Evolutionary conservation across 140 eudicot genomes (phyloP), one percentile per base, ranked within the genome.

Genomic region (Eryngium alpinum): DNA sequence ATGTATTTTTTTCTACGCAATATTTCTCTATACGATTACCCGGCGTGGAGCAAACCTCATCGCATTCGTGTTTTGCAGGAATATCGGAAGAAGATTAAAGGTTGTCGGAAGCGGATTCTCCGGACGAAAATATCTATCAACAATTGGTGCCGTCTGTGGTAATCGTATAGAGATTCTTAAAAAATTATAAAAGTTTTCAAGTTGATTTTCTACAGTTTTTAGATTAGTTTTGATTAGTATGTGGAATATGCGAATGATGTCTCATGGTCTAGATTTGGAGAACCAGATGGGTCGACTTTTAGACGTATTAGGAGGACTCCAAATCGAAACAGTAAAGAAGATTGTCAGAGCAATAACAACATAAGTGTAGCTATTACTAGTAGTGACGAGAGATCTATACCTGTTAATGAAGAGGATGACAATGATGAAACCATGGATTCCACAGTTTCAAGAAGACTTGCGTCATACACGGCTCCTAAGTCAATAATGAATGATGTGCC

Each of bases 201-300:
- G n/a, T n/a, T n/a, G n/a, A n/a, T n/a, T n/a, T n/a, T n/a, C n/a
- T n/a, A n/a, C n/a, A n/a, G n/a, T n/a, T n/a, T n/a, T n/a, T n/a
- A n/a, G n/a, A n/a, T n/a, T n/a, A n/a, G n/a, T n/a, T n/a, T n/a
- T n/a, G n/a, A n/a, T n/a, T n/a, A n/a, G n/a, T 91, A 90, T 80
- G 78, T 95, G 2, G 99, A 95, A 81, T 95, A 95, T 86, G 99
- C 99, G 29, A 95, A 95, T 82, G 99, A 95, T 87, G 97, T 95
- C 52, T 97, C 99, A 21, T 97, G 99, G 15, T 95, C 99, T 16
- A 97, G 93, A 0, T 95, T 95, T 85, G 92, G 91, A 53, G 97
- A 92, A 76, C 99, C 97, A 0, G 97, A 87, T 75, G 88, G 89
- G 12, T 16, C 84, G 44, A 72, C 87, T 66, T 83, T 86, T 71